These are phyloP conservation scores for Lipomyces chichibuensis DNA, from an alignment of 805 yeast species.

Conservation along the genomic window DNA sequence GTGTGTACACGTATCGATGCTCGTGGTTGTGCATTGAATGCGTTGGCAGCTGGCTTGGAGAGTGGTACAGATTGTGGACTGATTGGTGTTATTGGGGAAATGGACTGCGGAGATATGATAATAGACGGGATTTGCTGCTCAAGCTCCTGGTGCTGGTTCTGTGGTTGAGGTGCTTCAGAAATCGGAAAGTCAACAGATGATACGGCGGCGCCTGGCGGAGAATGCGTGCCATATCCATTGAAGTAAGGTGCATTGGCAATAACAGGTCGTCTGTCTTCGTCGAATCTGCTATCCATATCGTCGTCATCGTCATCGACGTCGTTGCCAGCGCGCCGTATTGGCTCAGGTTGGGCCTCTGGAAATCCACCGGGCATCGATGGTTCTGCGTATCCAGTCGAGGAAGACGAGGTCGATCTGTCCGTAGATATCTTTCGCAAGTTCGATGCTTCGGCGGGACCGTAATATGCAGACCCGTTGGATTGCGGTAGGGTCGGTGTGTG, in stretches of 20 bases:
- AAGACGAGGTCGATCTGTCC: conserved; percentile 9
- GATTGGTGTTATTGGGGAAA: neutral
- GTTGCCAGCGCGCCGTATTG: neutral
- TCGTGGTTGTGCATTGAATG: conserved; percentile 12
- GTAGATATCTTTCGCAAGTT: conserved; percentile 4
- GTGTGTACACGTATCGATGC: conserved; percentile 3
- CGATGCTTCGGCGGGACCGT: conserved; percentile 1
- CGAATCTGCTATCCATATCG: conserved; percentile 1
- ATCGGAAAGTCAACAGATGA: neutral
- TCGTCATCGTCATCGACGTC: neutral
- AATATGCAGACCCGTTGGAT: conserved; percentile 1
- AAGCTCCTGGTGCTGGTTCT: neutral
- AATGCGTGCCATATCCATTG: conserved; percentile 1
- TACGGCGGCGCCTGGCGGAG: neutral
- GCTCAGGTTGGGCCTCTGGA: conserved; percentile 11
- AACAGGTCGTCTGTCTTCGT: neutral
- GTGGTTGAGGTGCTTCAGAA: neutral
- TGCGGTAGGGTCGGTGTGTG: neutral
- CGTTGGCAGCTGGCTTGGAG: conserved; percentile 5
- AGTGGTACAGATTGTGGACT: conserved; percentile 14
- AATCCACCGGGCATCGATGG: conserved; percentile 16
- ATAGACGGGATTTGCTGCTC: conserved; percentile 2
- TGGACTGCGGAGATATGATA: neutral
- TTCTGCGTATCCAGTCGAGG: conserved; percentile 6
- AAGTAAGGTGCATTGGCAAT: neutral